Conservation (phyloP, 495 filamentous ascomycete genomes). For the Neurospora sp. region DNA sequence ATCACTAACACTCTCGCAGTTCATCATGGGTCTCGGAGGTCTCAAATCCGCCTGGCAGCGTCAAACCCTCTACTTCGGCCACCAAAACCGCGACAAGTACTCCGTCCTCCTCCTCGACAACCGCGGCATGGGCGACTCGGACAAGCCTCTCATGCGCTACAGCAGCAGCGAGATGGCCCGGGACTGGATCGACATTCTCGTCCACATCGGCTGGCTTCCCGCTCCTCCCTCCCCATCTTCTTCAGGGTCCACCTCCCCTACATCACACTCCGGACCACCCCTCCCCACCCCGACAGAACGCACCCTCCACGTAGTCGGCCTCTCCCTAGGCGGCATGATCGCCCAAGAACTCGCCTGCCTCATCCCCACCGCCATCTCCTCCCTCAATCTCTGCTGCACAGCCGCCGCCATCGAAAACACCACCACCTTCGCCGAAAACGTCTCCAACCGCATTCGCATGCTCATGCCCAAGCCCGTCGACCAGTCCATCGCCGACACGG, state of each 20-base stretch:
- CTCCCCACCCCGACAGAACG: slow-evolving; percentile 17
- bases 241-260: background rate
- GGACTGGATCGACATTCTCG: slow-evolving; percentile 58
- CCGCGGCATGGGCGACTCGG: slow-evolving; percentile 65
- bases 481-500: slow-evolving; percentile 34
- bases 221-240: slow-evolving; percentile 2
- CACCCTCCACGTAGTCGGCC: slow-evolving; percentile 59
- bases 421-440: slow-evolving; percentile 46
- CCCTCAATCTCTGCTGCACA: slow-evolving; percentile 61
- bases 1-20: slow-evolving; percentile 25
- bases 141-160: slow-evolving; percentile 64
- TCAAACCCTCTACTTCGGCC: slow-evolving; percentile 66
- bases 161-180: slow-evolving; percentile 66
- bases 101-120: slow-evolving; percentile 69
- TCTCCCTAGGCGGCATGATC: slow-evolving; percentile 82
- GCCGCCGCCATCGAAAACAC: slow-evolving; percentile 59
- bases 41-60: slow-evolving; percentile 61
- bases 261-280: background rate
- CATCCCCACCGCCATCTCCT: slow-evolving; percentile 52
- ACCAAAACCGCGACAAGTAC: slow-evolving; percentile 55
- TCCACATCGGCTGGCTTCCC: slow-evolving; percentile 59
- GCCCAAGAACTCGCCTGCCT: slow-evolving; percentile 65
- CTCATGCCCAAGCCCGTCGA: slow-evolving; percentile 61
- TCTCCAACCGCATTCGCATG: slow-evolving; percentile 57
- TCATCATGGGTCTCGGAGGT: slow-evolving; percentile 56